Evolutionary conservation across 208 protist species (phyloP), one percentile per base, ranked within the genome.

Genomic region (Trypanosoma vivax): DNA sequence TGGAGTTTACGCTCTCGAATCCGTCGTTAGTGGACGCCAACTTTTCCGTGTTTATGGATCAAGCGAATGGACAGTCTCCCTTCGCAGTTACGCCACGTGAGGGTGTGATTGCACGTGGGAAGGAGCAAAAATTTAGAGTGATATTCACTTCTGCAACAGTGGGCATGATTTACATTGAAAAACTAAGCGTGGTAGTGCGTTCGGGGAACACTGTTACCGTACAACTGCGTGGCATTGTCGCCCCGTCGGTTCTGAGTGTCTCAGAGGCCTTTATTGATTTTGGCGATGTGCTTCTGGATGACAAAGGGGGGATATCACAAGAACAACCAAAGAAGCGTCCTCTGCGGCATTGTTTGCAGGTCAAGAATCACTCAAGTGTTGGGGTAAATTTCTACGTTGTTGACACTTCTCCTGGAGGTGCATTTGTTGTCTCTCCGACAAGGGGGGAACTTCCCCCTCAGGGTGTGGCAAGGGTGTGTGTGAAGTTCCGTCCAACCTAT

Each of bases 231-330:
- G 88, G 81, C 3, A 52, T 52, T 4, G 68, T 70, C 1, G 24
- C 54, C 11, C 78, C 83, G 0, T 83, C 89, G 1, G 50, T 35
- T 30, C 71, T 96, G 37, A 66, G 53, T 24, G 28, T 57, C 43
- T 91, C 82, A 7, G 66, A 53, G 16, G 68, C 49, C 34, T 51
- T 35, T 27, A n/a, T 97, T 21, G 59, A 96, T 70, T 97, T 85
- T 59, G 86, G 82, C 28, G 79, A 90, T 11, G 68, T 91, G 1
- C 51, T 80, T 40, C 48, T 95, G n/a, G 88, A 79, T 16, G 37
- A 58, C 25, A 29, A 46, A 21, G 42, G 65, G 71, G 69, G 27
- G 70, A 33, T 60, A 54, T 41, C 72, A 65, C 25, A 53, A 52
- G 25, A 9, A 50, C 31, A 21, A 60, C 29, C 50, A 54, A 28